Percentiles rank a stretch among this genome's conserved stretches.
Conservation (phyloP, 2,329 filamentous ascomycete species). For the Trichoderma brevicompactum region DNA sequence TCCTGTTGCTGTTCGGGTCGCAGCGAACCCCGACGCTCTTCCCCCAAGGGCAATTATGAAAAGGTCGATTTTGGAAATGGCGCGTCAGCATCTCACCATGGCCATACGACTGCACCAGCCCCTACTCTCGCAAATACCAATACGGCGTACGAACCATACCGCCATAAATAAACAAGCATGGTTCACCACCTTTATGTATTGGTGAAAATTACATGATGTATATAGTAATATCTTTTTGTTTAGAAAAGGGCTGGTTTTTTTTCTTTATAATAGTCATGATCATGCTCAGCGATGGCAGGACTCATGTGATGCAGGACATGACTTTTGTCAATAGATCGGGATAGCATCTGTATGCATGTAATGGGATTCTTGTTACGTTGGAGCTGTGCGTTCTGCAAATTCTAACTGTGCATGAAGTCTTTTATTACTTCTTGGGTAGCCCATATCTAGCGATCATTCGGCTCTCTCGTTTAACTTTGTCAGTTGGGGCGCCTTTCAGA, state of each 20-base stretch:
- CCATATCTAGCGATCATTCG: no score
- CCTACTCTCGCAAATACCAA: background rate
- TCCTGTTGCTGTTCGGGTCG: conserved; percentile 22
- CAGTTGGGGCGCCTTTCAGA: no score
- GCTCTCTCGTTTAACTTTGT: no score
- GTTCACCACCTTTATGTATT: background rate
- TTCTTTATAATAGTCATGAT: background rate
- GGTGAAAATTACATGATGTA: background rate
- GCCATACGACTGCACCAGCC: background rate
- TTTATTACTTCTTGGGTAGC: no score
- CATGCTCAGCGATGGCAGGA: background rate
- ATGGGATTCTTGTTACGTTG: background rate
- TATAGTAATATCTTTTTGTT: background rate
- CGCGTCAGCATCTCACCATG: background rate
- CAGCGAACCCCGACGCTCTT: background rate
- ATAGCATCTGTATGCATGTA: background rate
- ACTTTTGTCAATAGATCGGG: background rate
- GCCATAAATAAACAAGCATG: background rate
- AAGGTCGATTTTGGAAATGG: conserved; percentile 11
- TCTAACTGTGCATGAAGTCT: background rate
- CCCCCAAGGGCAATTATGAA: conserved; percentile 11
- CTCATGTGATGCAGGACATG: background rate
- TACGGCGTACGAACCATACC: conserved; percentile 20
- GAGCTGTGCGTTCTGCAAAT: background rate
- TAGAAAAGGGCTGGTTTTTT: background rate